Evolutionary conservation across 306 rosid species (phyloP).

Genomic region (Delonix regia): DNA sequence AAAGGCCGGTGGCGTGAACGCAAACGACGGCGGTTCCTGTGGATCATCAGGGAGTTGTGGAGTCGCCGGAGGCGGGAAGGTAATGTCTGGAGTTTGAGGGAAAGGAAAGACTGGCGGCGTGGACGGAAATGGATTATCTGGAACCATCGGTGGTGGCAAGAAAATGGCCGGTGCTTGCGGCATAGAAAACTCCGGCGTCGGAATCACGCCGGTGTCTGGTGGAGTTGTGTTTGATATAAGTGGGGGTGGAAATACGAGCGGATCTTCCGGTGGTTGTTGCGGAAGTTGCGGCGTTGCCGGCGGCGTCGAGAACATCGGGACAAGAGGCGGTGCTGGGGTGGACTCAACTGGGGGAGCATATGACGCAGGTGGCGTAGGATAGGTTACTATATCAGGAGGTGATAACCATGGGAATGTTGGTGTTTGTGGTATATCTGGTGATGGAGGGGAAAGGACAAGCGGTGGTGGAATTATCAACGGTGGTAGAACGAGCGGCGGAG

Average conservation of each 20-base stretch:
- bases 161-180: not conserved
- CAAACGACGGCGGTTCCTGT: not conserved
- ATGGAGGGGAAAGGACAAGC: constrained; percentile 50
- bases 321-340: constrained; percentile 49
- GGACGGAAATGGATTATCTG: not conserved
- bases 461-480: constrained; percentile 50
- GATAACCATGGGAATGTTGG: constrained; percentile 56
- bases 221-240: constrained; percentile 40
- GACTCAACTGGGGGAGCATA: constrained; percentile 41
- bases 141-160: not conserved
- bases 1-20: not conserved
- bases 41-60: constrained; percentile 9
- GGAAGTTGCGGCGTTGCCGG: constrained; percentile 16
- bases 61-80: not conserved
- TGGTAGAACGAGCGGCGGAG: constrained; percentile 43
- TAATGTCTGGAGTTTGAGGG: not conserved
- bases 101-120: not conserved
- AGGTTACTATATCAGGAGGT: constrained; percentile 44
- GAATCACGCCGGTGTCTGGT: constrained; percentile 38
- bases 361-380: constrained; percentile 32
- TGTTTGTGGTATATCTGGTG: constrained; percentile 23
- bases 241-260: constrained; percentile 50
- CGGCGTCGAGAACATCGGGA: constrained; percentile 54
- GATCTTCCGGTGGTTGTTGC: constrained; percentile 43
- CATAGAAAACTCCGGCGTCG: not conserved